phyloP scores from a whole-genome alignment of 176 grass and related monocot species.

The Triticum aestivum region IWGSC_CS_RefSeq_v2.1 NC_057812.1:124222882-124223381 shows the following conservation, averaged over 20 bases:
- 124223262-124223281: neutral
- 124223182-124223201: conserved; percentile 84
- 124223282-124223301: conserved; percentile 38
- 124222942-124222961: neutral
- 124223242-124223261: neutral
- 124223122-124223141: neutral
- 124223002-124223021: conserved; percentile 99
- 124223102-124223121: neutral
- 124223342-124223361: conserved; percentile 80
- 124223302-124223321: conserved; percentile 99
- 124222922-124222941: neutral
- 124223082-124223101: neutral
- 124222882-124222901: conserved; percentile 90
- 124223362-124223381: conserved; percentile 91
- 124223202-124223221: conserved; percentile 96
- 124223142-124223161: conserved; percentile 83
- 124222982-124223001: conserved; percentile 73
- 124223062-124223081: conserved; percentile 49
- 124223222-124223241: conserved; percentile 40
- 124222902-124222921: conserved; percentile 61
- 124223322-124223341: conserved; percentile 91
- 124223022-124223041: conserved; percentile 85
- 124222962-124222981: neutral
- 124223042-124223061: conserved; percentile 90
- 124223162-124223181: conserved; percentile 99